Evolutionary conservation across 140 eudicot species (phyloP).

Genomic region (Artemisia princeps): DNA sequence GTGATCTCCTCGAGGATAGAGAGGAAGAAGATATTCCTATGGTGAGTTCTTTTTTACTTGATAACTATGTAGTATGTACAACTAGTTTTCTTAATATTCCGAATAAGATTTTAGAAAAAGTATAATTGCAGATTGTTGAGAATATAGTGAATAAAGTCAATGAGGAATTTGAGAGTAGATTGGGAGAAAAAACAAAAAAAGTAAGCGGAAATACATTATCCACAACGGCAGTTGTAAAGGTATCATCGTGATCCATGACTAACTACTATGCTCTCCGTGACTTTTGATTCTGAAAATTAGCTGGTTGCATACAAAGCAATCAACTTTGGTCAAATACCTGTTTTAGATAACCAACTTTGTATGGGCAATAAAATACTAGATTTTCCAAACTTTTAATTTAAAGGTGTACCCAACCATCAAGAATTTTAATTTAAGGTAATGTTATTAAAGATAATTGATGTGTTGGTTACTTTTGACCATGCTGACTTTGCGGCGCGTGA

Average conservation of each 20-base stretch:
- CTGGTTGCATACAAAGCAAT: too few species aligned
- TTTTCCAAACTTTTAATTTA: too few species aligned
- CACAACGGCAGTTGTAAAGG: constrained; percentile 20
- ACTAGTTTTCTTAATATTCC: background rate
- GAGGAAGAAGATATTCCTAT: constrained; percentile 60
- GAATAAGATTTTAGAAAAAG: background rate
- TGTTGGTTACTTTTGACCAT: too few species aligned
- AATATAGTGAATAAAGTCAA: constrained; percentile 49
- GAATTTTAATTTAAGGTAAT: too few species aligned
- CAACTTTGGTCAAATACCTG: too few species aligned
- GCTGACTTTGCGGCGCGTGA: too few species aligned
- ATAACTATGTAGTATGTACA: background rate
- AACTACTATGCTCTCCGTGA: too few species aligned
- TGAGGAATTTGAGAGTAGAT: constrained; percentile 62
- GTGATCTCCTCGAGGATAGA: constrained; percentile 52
- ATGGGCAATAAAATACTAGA: too few species aligned
- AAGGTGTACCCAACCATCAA: too few species aligned
- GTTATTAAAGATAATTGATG: too few species aligned
- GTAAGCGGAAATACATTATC: background rate
- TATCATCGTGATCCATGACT: constrained; percentile 18
- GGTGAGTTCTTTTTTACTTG: constrained; percentile 35
- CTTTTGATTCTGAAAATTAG: too few species aligned
- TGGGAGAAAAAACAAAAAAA: constrained; percentile 24
- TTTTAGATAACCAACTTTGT: too few species aligned
- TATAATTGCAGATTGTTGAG: constrained; percentile 55